Percentiles rank a stretch among this genome's conserved stretches.
Evolutionary conservation across 148 eudicot genomes (phyloP).

Genomic region (Cornus florida): DNA sequence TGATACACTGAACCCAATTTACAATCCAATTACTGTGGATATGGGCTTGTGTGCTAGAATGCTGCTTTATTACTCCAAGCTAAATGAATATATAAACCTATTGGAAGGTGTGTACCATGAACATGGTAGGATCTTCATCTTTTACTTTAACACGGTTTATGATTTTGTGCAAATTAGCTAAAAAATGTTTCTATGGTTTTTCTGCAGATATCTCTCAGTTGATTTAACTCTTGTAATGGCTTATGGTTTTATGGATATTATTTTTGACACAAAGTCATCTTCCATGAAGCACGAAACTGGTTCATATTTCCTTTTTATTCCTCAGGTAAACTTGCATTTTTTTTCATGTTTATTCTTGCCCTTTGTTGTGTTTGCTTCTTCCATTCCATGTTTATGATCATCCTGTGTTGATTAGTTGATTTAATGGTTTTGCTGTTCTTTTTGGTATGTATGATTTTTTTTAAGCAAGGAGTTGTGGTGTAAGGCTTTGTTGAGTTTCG

Average conservation of each 20-base stretch:
- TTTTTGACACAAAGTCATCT: conserved; percentile 47
- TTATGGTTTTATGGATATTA: conserved; percentile 70
- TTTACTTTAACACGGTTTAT: neutral
- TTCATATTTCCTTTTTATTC: conserved; percentile 72
- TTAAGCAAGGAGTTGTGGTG: conserved; percentile 1
- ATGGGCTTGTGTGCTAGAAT: neutral
- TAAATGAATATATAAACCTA: neutral
- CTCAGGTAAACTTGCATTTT: conserved; percentile 62
- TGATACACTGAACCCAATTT: neutral
- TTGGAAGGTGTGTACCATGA: neutral
- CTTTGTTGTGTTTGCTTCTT: conserved; percentile 13
- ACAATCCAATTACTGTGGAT: neutral
- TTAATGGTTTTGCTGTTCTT: neutral
- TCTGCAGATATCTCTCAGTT: conserved; percentile 65
- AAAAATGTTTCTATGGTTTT: conserved; percentile 22
- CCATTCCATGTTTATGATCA: neutral
- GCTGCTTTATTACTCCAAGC: neutral
- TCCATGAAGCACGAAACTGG: conserved; percentile 47
- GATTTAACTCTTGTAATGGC: conserved; percentile 59
- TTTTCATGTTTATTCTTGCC: conserved; percentile 23
- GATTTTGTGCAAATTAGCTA: neutral
- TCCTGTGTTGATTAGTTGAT: neutral
- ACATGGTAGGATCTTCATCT: neutral
- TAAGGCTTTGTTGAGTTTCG: conserved; percentile 12
- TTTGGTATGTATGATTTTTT: conserved; percentile 7